These are phyloP conservation scores for Aschersonia sp. DNA, from an alignment of 2,329 filamentous ascomycete species.

Conservation along the genomic window DNA sequence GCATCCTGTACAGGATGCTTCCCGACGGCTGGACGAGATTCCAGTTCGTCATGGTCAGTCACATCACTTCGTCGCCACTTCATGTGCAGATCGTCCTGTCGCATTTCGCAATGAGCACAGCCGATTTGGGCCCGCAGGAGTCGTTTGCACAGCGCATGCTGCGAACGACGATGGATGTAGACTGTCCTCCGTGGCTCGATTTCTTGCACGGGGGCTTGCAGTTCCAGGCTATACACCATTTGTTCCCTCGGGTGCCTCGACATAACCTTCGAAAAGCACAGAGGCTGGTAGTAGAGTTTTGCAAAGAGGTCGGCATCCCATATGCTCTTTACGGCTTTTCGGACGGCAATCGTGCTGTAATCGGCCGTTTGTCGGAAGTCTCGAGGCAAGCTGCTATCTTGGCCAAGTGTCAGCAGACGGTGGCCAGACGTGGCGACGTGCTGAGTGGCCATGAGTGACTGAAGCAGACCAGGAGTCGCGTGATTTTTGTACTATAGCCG, in stretches of 20 bases:
- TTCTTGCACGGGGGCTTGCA: conserved; percentile 82
- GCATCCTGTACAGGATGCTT: too few relatives aligned
- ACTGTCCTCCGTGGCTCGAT: conserved; percentile 77
- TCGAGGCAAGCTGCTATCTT: conserved; percentile 65
- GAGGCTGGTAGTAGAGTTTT: conserved; percentile 66
- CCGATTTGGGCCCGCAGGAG: conserved; percentile 69
- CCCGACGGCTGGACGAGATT: conserved; percentile 54
- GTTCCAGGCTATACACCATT: conserved; percentile 78
- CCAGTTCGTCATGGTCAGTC: conserved; percentile 63
- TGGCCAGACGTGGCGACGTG: conserved; percentile 1
- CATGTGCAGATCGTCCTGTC: conserved; percentile 86
- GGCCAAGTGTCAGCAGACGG: conserved; percentile 47
- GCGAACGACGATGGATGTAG: conserved; percentile 85
- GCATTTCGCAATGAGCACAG: conserved; percentile 87
- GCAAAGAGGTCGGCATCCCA: conserved; percentile 65
- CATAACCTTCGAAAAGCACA: conserved; percentile 70
- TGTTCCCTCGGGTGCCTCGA: conserved; percentile 70
- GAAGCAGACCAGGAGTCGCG: too few relatives aligned
- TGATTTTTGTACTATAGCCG: too few relatives aligned
- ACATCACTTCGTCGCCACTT: conserved; percentile 66
- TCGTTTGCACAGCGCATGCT: conserved; percentile 86
- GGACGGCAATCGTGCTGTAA: conserved; percentile 68
- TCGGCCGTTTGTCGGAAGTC: conserved; percentile 63
- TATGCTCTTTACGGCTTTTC: conserved; percentile 80
- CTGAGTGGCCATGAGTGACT: neutral